Base-by-base conservation (phyloP, 148 eudicot species). In the Beta vulgaris region DNA sequence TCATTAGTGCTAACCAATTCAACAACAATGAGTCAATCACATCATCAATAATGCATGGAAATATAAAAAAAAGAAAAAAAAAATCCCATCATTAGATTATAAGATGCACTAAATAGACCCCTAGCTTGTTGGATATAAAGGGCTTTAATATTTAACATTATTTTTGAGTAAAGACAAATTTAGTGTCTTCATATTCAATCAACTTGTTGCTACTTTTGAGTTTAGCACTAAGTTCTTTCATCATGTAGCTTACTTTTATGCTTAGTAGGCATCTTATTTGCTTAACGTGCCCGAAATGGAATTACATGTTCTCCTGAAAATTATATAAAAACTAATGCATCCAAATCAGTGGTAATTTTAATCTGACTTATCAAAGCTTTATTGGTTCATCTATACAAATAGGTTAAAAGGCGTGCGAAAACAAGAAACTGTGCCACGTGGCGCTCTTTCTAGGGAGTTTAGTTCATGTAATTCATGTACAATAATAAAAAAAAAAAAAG, bases 1-100 rank as follows among this genome's bases (percentile, higher is more conserved):
- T 72, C 37, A 36, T 75, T 67, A 80, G 77, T 77, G 84, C 69
- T 72, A 78, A 75, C 77, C 82, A 80, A 71, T 77, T 84, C 79
- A 51, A 74, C 71, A 57, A 78, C 72, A 65, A 70, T 9, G 58
- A 35, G 67, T 36, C 58, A 46, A 68, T 69, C 81, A 37, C 58
- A 59, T 25, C 62, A 42, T 77, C 55, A 61, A 77, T 70, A 46
- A 77, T 62, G 53, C 73, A 55, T 76, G 48, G 2, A 2, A 14
- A n/a, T n/a, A n/a, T n/a, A n/a, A n/a, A n/a, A 16, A 3, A 63
- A 74, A 65, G 57, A 43, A 62, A 34, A 16, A 18, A 62, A 29
- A 44, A 57, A 73, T 73, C 68, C 28, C 16, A 48, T n/a, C 35
- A 35, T 64, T 21, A 35, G 19, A 49, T 14, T 62, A 35, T 35